Conservation (phyloP, 202 grass and related monocot genomes). For the Zoysia matrella region DNA sequence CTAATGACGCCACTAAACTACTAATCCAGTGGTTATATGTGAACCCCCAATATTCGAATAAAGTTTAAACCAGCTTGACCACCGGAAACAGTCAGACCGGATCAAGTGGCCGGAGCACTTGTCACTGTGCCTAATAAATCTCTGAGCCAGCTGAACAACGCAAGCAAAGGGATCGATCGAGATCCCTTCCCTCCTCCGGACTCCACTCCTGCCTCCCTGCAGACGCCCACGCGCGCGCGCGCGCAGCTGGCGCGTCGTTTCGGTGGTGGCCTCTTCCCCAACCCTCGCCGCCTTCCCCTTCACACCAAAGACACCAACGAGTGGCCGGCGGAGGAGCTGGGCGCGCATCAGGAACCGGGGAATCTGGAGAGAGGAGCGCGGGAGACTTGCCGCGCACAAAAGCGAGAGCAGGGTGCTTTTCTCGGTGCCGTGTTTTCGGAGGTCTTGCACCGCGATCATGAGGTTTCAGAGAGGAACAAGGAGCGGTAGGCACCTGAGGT, state of each 20-base stretch:
- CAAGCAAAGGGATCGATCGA: not conserved
- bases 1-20: constrained; percentile 28
- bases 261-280: constrained; percentile 3
- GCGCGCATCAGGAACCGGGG: not conserved
- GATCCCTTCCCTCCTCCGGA: constrained; percentile 49
- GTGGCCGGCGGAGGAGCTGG: constrained; percentile 14
- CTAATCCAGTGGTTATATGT: not conserved
- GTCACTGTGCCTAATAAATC: constrained; percentile 40
- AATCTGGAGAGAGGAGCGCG: not conserved
- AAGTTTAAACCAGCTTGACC: constrained; percentile 30
- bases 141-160: not conserved
- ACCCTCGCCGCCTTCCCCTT: constrained; percentile 31
- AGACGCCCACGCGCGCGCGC: not conserved
- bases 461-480: not conserved
- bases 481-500: not conserved
- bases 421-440: constrained; percentile 12
- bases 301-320: constrained; percentile 64
- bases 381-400: constrained; percentile 49
- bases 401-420: constrained; percentile 42
- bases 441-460: constrained; percentile 35
- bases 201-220: constrained; percentile 19
- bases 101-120: not conserved
- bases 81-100: constrained; percentile 12
- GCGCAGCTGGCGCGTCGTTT: constrained; percentile 58
- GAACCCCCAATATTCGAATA: not conserved